Base-by-base conservation (phyloP, 352 stramenopile species). In the Blastocystis sp. region DNA sequence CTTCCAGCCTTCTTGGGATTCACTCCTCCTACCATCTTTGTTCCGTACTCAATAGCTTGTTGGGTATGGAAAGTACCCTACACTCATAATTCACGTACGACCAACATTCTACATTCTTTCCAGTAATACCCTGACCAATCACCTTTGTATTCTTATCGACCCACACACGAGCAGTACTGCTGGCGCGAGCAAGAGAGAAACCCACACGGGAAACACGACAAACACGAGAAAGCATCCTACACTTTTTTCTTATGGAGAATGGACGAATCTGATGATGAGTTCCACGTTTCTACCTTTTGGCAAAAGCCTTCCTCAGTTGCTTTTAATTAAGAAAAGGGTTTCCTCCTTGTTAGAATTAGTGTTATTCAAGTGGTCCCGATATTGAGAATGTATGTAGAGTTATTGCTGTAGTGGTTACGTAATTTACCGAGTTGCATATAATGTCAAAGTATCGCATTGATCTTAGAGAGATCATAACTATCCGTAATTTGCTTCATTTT, bases 51-150 rank as follows among this genome's bases (percentile, higher is more conserved):
- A 90, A 99, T 99, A 58, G 97, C 97, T 92, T 92, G 97, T 89
- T 98, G 92, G 89, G 94, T 97, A 92, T 99, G 97, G 92, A 99
- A 99, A 54, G 97, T 99, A 76, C 97, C 97, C 93, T 96, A 89
- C 44, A 37, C 64, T 78, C 40, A 68, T 60, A 88, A 56, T n/a
- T 44, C 33, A 64, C 40, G 35, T 44, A 64, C 69, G 60, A 80
- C 24, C 58, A 33, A 11, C 44, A 33, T 77, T 92, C 53, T 92
- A 97, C 94, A 93, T 99, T 96, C 92, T 99, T 99, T 90, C 97
- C 97, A 66, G 97, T 99, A 92, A 99, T 99, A 70, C 97, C 97
- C 92, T 99, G 97, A 91, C 96, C 98, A 91, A 99, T 98, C 42
- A 99, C 97, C 88, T 95, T 96, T 51, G 97, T 99, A 92, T 99